Base-by-base conservation (phyloP, 1,284 basidiomycete species). In the Golubevia sp. region DNA sequence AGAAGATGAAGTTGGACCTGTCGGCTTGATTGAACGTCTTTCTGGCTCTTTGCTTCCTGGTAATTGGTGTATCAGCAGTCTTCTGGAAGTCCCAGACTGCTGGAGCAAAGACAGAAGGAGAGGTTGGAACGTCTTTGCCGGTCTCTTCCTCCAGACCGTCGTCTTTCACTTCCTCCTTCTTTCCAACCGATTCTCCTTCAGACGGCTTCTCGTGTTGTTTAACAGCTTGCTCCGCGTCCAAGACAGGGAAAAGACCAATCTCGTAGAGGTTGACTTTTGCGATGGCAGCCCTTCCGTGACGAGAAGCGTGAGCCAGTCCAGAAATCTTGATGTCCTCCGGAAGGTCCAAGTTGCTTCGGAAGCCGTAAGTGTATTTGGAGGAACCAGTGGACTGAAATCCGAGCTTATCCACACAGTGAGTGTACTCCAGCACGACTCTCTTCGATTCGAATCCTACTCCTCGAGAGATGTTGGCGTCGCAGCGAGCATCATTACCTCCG, bases 1-100 rank as follows among this genome's bases (percentile, higher is more conserved):
- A 86, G 44, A 73, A 81, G 72, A 61, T 85, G 79, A 73, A 83
- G 69, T 63, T 79, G 68, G 63, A 84, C 59, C 73, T 84, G 69
- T 73, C 68, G 54, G 66, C 69, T 67, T 67, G 67, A 25, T 56
- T 62, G 51, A 65, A 58, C 38, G 57, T 66, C n/a, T 59, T 66
- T 55, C 63, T 70, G 57, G 49, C 59, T 56, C 54, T 68, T 56
- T 50, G 59, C 30, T 57, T 51, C 30, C 48, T 52, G 8, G 55
- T 49, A 20, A 58, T 61, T 8, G 56, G 44, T 2, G 55, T 20
- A 25, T 51, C 58, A 21, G 55, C 56, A 23, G 56, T 64, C 24
- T 67, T 66, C 13, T 73, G 67, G 59, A 77, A 73, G 2, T 68
- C 63, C 76, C 76, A 79, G 1, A 77, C 66, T 25, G 69, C 66